phyloP scores from a whole-genome alignment of 148 eudicot genomes.

The Fagopyrum esculentum region DNA sequence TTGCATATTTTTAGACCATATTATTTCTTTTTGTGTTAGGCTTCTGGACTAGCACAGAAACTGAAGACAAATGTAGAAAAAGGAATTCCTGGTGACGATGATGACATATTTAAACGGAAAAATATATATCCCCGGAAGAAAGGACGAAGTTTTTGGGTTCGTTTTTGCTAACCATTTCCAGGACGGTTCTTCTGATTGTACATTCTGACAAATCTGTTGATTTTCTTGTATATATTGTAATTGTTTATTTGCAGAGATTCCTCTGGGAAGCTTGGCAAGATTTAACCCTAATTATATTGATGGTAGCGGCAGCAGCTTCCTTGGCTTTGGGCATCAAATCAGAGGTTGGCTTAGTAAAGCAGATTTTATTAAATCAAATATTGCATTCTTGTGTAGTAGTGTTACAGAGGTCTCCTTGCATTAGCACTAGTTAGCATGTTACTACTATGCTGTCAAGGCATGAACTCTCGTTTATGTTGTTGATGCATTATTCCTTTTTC shows the following conservation, averaged over 20 bases:
- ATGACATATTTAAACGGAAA: conserved; percentile 47
- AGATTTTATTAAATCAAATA: neutral
- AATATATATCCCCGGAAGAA: conserved; percentile 72
- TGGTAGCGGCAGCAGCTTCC: conserved; percentile 97
- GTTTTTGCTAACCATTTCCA: neutral
- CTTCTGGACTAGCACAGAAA: conserved; percentile 46
- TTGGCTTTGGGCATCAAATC: conserved; percentile 89
- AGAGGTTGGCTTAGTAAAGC: conserved; percentile 46
- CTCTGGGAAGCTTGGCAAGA: conserved; percentile 94
- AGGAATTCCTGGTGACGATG: conserved; percentile 65
- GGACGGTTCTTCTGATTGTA: neutral
- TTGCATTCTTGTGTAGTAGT: neutral
- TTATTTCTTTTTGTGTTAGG: conserved; percentile 30
- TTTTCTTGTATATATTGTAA: neutral
- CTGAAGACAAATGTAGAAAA: conserved; percentile 57
- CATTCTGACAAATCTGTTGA: neutral
- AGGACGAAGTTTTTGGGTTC: conserved; percentile 76
- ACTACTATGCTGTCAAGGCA: neutral
- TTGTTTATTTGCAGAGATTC: conserved; percentile 44
- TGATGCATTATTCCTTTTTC: neutral
- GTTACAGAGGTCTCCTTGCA: neutral
- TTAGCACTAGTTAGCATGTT: neutral
- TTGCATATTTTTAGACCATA: neutral
- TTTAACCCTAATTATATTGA: conserved; percentile 81
- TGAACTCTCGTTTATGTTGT: neutral